Percentiles rank a stretch among this genome's conserved stretches.
phyloP scores from a whole-genome alignment of 106 monocot genomes.

The Dendrobium nobile region DNA sequence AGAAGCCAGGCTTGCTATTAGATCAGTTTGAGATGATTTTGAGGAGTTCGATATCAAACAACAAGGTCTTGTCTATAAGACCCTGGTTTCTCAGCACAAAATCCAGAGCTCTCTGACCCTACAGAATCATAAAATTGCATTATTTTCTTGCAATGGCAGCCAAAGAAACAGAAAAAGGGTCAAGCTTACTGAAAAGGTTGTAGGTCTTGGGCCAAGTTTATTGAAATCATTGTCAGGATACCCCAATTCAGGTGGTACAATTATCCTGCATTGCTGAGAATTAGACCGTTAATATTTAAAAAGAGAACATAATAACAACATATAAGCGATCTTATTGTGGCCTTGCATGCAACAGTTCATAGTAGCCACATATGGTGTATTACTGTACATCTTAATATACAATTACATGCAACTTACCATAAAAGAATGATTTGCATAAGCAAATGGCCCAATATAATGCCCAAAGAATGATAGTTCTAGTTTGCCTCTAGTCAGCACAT shows the following conservation, averaged over 20 bases:
- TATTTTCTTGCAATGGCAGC: background rate
- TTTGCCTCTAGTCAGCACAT: background rate
- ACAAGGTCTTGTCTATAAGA: conserved; percentile 91
- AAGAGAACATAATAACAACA: conserved; percentile 1
- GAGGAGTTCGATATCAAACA: conserved; percentile 92
- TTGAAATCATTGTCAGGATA: conserved; percentile 87
- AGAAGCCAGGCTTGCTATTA: background rate
- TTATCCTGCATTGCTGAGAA: conserved; percentile 69
- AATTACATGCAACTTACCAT: no score
- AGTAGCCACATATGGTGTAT: background rate
- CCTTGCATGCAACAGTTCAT: background rate
- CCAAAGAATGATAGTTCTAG: background rate
- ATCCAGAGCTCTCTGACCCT: conserved; percentile 95
- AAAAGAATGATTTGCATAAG: background rate
- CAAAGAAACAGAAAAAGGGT: background rate
- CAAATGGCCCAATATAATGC: background rate
- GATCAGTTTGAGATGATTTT: conserved; percentile 51
- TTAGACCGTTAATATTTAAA: background rate
- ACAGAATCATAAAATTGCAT: conserved; percentile 1
- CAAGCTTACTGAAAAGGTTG: conserved; percentile 73
- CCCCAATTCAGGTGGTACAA: conserved; percentile 93
- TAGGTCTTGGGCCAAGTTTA: conserved; percentile 80
- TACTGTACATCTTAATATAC: no score
- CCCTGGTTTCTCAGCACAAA: conserved; percentile 95
- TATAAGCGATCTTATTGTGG: conserved; percentile 4